A percentile compares a stretch with the other conserved stretches of the same genome.
These are phyloP conservation scores for Wallacemonas collosoma DNA, from an alignment of 208 protist species.

Conservation along the genomic window DNA sequence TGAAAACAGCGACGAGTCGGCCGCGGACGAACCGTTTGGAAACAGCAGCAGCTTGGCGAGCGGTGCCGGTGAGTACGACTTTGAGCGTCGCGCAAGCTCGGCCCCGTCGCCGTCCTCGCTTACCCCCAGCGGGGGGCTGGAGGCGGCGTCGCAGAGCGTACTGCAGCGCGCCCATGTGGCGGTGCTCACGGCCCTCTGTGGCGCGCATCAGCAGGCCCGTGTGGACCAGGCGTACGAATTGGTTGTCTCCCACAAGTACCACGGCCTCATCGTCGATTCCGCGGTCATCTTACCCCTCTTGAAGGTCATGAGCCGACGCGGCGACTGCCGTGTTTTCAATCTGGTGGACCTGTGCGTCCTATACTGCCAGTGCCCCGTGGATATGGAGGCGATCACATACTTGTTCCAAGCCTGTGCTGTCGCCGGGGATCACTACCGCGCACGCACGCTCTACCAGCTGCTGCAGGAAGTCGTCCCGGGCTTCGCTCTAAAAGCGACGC, in stretches of 20 bases:
- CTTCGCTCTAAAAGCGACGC: conserved; percentile 72
- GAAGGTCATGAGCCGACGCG: conserved; percentile 58
- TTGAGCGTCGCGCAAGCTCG: neutral
- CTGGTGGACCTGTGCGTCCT: conserved; percentile 85
- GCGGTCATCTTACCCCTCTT: conserved; percentile 66
- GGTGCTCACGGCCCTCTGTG: conserved; percentile 59
- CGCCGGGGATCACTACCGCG: conserved; percentile 79
- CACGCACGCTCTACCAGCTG: conserved; percentile 70
- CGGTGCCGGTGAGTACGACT: conserved; percentile 14
- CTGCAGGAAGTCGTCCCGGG: conserved; percentile 78
- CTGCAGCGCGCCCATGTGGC: conserved; percentile 52
- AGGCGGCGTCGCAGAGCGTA: conserved; percentile 34
- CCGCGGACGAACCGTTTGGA: conserved; percentile 7
- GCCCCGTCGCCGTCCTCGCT: neutral
- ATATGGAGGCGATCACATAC: conserved; percentile 71
- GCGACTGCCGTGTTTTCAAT: conserved; percentile 87
- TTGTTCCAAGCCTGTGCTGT: conserved; percentile 80
- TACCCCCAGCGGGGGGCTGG: conserved; percentile 14
- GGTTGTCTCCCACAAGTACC: conserved; percentile 88
- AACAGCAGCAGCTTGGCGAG: conserved; percentile 8
- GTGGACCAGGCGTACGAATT: conserved; percentile 83
- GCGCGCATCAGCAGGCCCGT: conserved; percentile 55
- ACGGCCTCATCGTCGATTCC: conserved; percentile 72
- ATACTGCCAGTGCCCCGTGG: conserved; percentile 73
- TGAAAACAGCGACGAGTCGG: neutral